Percentiles rank a stretch among this genome's conserved stretches.
Conservation (phyloP, 73 alveolate genomes). For the Paramecium biaurelia region DNA sequence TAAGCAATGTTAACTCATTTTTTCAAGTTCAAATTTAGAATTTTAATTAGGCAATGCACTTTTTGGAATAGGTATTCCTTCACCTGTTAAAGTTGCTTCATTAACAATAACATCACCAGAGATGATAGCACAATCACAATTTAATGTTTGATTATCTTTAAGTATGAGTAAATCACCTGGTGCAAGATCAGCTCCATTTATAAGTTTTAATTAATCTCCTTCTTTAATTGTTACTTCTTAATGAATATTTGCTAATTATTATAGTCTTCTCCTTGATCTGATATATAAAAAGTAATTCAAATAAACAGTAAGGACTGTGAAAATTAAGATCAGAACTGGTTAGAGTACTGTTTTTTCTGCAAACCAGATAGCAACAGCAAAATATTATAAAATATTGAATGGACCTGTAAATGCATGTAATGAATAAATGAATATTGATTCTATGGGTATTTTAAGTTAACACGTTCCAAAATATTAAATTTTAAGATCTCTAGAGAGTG, state of each 20-base stretch:
- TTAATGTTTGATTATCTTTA: neutral
- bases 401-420: slow-evolving; percentile 27
- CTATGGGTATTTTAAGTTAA: neutral
- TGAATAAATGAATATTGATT: neutral
- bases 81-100: slow-evolving; percentile 93
- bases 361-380: slow-evolving; percentile 39
- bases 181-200: slow-evolving; percentile 9
- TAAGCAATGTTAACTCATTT: slow-evolving; percentile 23
- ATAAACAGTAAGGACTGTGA: neutral
- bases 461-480: neutral
- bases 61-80: slow-evolving; percentile 84
- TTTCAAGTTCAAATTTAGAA: neutral
- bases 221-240: neutral
- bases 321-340: slow-evolving; percentile 1
- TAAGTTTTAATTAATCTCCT: neutral
- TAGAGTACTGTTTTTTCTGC: neutral
- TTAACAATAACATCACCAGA: slow-evolving; percentile 82
- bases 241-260: slow-evolving; percentile 37
- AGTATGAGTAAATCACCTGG: slow-evolving; percentile 22
- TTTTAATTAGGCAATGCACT: neutral
- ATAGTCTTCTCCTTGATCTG: neutral
- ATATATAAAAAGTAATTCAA: neutral
- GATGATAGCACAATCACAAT: slow-evolving; percentile 83
- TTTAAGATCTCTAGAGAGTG: neutral
- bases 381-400: slow-evolving; percentile 20